Conservation (phyloP, 2,329 filamentous ascomycete genomes). For the Trichoderma oligosporum region DNA sequence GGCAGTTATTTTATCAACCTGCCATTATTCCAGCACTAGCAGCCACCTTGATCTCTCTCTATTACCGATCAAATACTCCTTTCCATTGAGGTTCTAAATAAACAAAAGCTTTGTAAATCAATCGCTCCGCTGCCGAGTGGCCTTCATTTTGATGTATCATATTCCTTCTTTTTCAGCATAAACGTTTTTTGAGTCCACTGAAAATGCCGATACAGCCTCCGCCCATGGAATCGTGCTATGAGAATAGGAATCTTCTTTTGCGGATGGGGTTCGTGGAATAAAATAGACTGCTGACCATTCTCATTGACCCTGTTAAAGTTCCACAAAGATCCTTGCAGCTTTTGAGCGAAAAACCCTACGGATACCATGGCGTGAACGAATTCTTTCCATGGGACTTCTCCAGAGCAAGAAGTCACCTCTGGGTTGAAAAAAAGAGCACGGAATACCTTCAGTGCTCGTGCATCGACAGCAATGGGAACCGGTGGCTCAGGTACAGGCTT, state of each 20-base stretch:
- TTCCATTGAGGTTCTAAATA: too few species aligned
- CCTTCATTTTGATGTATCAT: neutral
- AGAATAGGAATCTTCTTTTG: slow-evolving; percentile 47
- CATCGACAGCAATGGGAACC: slow-evolving; percentile 28
- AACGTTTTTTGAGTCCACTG: slow-evolving; percentile 50
- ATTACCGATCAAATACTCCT: too few species aligned
- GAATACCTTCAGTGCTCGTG: slow-evolving; percentile 36
- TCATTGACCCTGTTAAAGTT: slow-evolving; percentile 47
- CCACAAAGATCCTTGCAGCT: slow-evolving; percentile 60
- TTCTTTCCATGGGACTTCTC: slow-evolving; percentile 51
- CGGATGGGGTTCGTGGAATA: slow-evolving; percentile 60
- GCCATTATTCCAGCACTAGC: too few species aligned
- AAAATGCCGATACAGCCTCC: slow-evolving; percentile 48
- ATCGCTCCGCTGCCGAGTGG: too few species aligned
- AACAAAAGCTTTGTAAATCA: too few species aligned
- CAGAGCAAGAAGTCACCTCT: slow-evolving; percentile 34
- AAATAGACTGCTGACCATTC: slow-evolving; percentile 47
- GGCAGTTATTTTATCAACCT: too few species aligned
- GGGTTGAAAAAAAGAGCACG: slow-evolving; percentile 42
- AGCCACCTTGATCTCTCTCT: too few species aligned
- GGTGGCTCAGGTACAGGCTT: neutral
- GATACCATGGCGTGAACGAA: slow-evolving; percentile 51
- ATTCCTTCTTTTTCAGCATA: slow-evolving; percentile 22
- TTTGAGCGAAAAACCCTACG: slow-evolving; percentile 49
- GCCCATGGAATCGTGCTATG: slow-evolving; percentile 44